These are phyloP conservation scores for Wickerhamomyces subpelliculosus DNA, from an alignment of 805 yeast species.

Conservation along the genomic window DNA sequence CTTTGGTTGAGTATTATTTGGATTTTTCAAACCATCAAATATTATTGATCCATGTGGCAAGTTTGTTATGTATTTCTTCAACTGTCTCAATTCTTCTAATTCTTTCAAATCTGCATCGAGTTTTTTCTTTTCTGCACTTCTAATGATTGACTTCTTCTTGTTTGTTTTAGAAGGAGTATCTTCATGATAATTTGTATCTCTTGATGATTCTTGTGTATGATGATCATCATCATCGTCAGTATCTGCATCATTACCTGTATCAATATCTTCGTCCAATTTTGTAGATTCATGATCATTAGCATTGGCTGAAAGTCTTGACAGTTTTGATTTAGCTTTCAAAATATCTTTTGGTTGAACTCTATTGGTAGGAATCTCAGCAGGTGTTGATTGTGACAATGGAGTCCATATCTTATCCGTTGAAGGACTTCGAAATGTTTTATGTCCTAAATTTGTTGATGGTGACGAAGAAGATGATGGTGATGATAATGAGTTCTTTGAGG, in stretches of 20 bases:
- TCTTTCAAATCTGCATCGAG: conserved; percentile 3
- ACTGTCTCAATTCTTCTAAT: conserved; percentile 13
- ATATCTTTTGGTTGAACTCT: conserved; percentile 19
- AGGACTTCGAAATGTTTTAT: conserved; percentile 5
- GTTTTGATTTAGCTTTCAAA: conserved; percentile 16
- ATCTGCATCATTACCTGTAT: conserved; percentile 2
- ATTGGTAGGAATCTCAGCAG: conserved; percentile 9
- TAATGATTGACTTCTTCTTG: not conserved
- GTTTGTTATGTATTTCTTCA: conserved; percentile 9
- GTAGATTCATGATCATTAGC: too few species aligned
- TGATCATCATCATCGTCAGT: conserved; percentile 3
- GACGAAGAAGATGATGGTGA: too few species aligned
- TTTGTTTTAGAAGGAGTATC: conserved; percentile 17
- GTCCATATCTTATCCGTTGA: conserved; percentile 14
- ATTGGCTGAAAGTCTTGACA: conserved; percentile 15
- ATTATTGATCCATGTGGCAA: conserved; percentile 8
- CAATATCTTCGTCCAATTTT: too few species aligned
- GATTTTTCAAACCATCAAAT: not conserved
- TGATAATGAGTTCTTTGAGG: not conserved
- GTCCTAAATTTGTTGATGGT: not conserved
- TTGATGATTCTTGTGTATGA: conserved; percentile 4
- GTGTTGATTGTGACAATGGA: conserved; percentile 22
- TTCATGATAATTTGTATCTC: not conserved
- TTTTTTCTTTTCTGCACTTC: not conserved
- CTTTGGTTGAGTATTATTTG: not conserved